Evolutionary conservation across 768 basidiomycete species (phyloP), one percentile per base, ranked within the genome.

Genomic region (Lanmaoa pseudosensibilis): DNA sequence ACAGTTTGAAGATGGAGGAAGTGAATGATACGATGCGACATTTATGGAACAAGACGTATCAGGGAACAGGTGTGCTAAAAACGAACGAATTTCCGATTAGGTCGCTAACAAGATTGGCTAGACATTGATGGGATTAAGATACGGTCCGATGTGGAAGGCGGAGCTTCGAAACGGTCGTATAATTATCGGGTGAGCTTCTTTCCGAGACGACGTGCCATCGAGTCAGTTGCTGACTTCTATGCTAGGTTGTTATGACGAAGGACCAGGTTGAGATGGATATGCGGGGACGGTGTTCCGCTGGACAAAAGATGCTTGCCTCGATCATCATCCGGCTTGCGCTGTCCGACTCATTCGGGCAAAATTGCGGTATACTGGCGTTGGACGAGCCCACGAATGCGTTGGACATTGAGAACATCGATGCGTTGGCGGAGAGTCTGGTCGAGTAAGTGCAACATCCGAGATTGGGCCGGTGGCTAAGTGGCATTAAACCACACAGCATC

Each of bases 261-360:
- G 95, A 98, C 70, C 90, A 94, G 66, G 95, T 98, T 8, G 96
- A 98, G 74, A 94, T 99, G 91, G 97, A 98, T 74, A 99, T 99
- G 97, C 87, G 97, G 54, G 97, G 97, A 25, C 85, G 97, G 60
- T 99, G 97, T 74, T 94, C 92, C 16, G 97, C 97, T 1, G 97
- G 97, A 0, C 97, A 99, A 75, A 99, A 99, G 76, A 98, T 98
- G 83, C 77, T 99, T 56, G 97, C 96, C 11, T 95, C 92, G 21
- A 98, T 98, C 73, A 93, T 98, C 74, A 98, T 99, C 66, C 87
- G 97, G 7, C 85, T 99, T 36, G 97, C 97, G 4, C 80, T 99
- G 27, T 96, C 96, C 6, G 97, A 99, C 69, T 96, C 94, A 3
- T 98, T 99, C 66, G 94, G 94, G 3, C 92, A 94, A 70, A 97